These are phyloP conservation scores for Lactarius evosmus DNA, from an alignment of 768 basidiomycete genomes.

Conservation along the genomic window DNA sequence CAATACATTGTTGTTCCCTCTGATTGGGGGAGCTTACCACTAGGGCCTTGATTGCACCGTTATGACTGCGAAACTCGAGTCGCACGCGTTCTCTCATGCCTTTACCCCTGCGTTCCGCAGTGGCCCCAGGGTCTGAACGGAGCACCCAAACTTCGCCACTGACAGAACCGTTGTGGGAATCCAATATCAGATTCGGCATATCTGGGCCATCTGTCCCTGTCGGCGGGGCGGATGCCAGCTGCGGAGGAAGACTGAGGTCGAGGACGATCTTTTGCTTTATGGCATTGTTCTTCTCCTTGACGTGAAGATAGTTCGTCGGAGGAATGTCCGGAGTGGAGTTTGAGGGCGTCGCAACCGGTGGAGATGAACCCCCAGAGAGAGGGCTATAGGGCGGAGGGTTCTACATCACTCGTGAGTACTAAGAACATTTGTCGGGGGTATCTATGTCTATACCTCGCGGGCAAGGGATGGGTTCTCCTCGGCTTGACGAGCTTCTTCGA, in stretches of 20 bases:
- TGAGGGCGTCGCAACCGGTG: not conserved
- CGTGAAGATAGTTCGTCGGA: conserved; percentile 14
- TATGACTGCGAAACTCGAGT: conserved; percentile 6
- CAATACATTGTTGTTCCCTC: not conserved
- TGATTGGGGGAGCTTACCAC: conserved; percentile 5
- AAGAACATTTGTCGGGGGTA: not conserved
- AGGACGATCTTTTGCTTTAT: conserved; percentile 16
- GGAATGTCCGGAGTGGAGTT: conserved; percentile 5
- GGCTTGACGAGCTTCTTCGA: not conserved
- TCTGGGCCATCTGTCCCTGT: not conserved
- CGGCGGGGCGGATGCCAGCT: not conserved
- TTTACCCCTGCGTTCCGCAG: not conserved
- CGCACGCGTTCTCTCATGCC: not conserved
- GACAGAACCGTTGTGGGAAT: conserved; percentile 21
- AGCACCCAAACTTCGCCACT: conserved; percentile 15
- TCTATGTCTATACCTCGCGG: not conserved
- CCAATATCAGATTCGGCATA: not conserved
- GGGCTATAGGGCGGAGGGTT: conserved; percentile 22
- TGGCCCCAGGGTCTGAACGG: not conserved
- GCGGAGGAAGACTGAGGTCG: conserved; percentile 15
- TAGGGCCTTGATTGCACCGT: conserved; percentile 11
- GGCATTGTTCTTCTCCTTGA: conserved; percentile 11
- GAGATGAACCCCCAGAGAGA: not conserved
- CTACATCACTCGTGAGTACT: not conserved
- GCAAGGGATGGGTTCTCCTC: not conserved